phyloP scores from a whole-genome alignment of 495 filamentous ascomycete genomes.

The Glonium stellatum region DNA sequence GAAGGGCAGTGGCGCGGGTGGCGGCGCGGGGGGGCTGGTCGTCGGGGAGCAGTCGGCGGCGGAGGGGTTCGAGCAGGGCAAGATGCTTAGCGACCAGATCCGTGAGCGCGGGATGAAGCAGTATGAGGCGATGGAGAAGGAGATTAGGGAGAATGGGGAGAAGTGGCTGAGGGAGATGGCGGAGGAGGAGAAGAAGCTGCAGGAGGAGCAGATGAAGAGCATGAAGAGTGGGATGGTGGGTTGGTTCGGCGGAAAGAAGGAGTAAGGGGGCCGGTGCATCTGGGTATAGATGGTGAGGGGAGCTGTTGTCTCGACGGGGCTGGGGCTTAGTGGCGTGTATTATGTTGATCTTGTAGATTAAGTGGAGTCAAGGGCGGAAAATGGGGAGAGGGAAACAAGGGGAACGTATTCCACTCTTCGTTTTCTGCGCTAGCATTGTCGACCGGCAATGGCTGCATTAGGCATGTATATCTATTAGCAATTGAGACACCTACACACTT shows the following conservation, averaged over 20 bases:
- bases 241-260: slow-evolving; percentile 42
- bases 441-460: too few relatives aligned
- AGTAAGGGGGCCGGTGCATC: not conserved
- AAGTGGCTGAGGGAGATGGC: slow-evolving; percentile 92
- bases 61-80: slow-evolving; percentile 74
- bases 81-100: slow-evolving; percentile 91
- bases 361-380: too few relatives aligned
- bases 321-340: too few relatives aligned
- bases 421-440: too few relatives aligned
- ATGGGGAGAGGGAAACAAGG: too few relatives aligned
- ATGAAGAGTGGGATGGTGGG: slow-evolving; percentile 63
- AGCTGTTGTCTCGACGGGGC: too few relatives aligned
- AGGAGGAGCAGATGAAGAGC: slow-evolving; percentile 82
- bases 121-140: slow-evolving; percentile 78
- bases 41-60: slow-evolving; percentile 55
- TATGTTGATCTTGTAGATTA: too few relatives aligned
- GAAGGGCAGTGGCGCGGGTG: slow-evolving; percentile 45
- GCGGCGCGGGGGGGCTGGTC: slow-evolving; percentile 35
- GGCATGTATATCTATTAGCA: too few relatives aligned
- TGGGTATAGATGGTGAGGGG: too few relatives aligned
- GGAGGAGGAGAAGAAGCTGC: slow-evolving; percentile 71
- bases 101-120: slow-evolving; percentile 83
- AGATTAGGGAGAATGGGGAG: slow-evolving; percentile 86
- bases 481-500: too few relatives aligned
- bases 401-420: too few relatives aligned